Base-by-base conservation (phyloP, 2,329 filamentous ascomycete species). In the Neonectria faginata region DNA sequence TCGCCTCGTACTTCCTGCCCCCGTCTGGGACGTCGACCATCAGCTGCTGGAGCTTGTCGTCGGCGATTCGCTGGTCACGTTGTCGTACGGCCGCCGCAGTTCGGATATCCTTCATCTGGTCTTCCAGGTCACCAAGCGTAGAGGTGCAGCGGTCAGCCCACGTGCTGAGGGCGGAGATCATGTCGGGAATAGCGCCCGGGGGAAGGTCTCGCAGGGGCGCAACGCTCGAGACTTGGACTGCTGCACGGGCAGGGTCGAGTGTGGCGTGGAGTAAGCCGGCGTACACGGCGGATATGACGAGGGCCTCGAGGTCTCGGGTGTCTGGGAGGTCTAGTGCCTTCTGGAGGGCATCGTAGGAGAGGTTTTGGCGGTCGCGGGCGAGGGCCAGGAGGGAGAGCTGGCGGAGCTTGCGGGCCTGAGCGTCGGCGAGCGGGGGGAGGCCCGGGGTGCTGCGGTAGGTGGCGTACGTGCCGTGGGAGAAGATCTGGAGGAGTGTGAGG, bases 271-370 rank as follows among this genome's bases (percentile, higher is more conserved):
- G 81, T 2, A 99, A 87, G 44, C 91, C 92, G 6, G 91, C 89
- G 82, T 97, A 98, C 75, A 97, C 91, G 72, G 94, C 92, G 41
- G 89, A 89, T 71, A 95, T 96, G 70, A 98, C 89, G 65, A 97
- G 88, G 69, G 91, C 88, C 83, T 99, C 96, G 59, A 99, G 88
- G 48, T 92, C 88, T 45, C 91, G 86, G 25, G 87, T 77, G 36
- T 86, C 88, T 31, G 86, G 75, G 16, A 98, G 88, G 59, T 86
- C 88, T 48, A 99, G 88, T 0, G 86, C 84, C 7, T 77, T 69
- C 73, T 90, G 88, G 22, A 98, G 88, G 33, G 86, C 82, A 20
- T 83, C 76, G 81, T 99, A 99, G 56, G 87, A 91, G 25, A 98
- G 89, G 74, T 89, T 88, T 60, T 82, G 79, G 51, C 86, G 84